phyloP scores from a whole-genome alignment of 768 basidiomycete species.

The Strobilomyces dryophilus region DNA sequence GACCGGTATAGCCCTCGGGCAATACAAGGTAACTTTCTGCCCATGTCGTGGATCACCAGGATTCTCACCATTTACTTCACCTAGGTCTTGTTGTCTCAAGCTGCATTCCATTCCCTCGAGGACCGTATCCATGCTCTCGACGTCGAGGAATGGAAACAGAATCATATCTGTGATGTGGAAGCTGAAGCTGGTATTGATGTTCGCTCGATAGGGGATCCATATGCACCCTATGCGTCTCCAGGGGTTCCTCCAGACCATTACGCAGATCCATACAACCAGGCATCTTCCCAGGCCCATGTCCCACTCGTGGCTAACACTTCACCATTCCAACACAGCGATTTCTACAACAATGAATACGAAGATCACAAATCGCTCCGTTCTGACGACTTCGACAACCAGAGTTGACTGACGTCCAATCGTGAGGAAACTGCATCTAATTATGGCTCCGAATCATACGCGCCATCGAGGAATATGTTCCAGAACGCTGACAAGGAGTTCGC shows the following conservation, averaged over 20 bases:
- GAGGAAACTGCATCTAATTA: constrained; percentile 79
- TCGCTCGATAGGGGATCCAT: constrained; percentile 58
- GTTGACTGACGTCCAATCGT: constrained; percentile 69
- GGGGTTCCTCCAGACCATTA: no score
- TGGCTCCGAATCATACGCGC: constrained; percentile 91
- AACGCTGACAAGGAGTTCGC: constrained; percentile 67
- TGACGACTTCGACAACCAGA: constrained; percentile 60
- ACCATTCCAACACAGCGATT: no score
- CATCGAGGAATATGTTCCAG: constrained; percentile 94
- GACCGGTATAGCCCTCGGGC: constrained; percentile 74
- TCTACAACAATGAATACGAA: no score
- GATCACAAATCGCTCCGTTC: no score
- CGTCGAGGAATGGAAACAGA: no score
- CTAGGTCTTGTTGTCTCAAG: constrained; percentile 75
- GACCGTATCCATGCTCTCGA: constrained; percentile 34
- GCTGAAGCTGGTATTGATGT: constrained; percentile 64
- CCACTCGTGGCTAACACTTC: constrained; percentile 21
- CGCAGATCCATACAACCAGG: no score
- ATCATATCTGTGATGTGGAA: constrained; percentile 64
- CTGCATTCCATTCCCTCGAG: constrained; percentile 44
- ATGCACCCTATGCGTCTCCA: constrained; percentile 62
- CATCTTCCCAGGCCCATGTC: no score
- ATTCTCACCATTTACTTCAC: constrained; percentile 1
- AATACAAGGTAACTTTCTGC: constrained; percentile 57
- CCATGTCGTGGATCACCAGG: background rate